Conservation (phyloP, 2,329 filamentous ascomycete genomes). For the Neoscytalidium dimidiatum region DNA sequence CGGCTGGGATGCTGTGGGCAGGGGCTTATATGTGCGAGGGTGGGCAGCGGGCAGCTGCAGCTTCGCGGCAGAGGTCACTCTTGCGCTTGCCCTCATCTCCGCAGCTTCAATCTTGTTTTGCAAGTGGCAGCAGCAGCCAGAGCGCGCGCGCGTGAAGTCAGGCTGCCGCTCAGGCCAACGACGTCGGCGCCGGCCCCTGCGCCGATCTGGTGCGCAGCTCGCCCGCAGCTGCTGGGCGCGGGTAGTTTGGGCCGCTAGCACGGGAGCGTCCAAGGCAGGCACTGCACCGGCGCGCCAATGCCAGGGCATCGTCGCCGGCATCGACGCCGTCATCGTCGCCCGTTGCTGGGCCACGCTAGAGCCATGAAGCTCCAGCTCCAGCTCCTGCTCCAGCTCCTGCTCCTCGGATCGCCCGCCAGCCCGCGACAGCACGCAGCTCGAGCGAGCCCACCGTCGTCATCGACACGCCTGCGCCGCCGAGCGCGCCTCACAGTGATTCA, state of each 20-base stretch:
- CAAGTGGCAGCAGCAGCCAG: slow-evolving; percentile 1
- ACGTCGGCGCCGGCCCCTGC: slow-evolving; percentile 13
- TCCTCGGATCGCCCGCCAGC: neutral
- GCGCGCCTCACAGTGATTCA: neutral
- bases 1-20: slow-evolving; percentile 6
- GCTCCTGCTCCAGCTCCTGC: neutral
- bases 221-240: neutral
- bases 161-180: slow-evolving; percentile 1
- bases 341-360: neutral
- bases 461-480: neutral
- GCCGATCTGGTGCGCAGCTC: slow-evolving; percentile 11
- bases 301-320: neutral
- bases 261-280: slow-evolving; percentile 13
- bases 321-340: neutral
- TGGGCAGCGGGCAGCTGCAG: slow-evolving; percentile 20
- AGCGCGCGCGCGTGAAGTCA: slow-evolving; percentile 6
- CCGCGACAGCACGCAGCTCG: neutral
- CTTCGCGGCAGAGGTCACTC: slow-evolving; percentile 14
- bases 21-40: slow-evolving; percentile 14
- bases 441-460: neutral
- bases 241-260: slow-evolving; percentile 9
- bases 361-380: neutral
- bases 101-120: slow-evolving; percentile 17
- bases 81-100: slow-evolving; percentile 22
- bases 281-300: slow-evolving; percentile 1